phyloP scores from a whole-genome alignment of 2,329 filamentous ascomycete genomes.

The Diaporthe citrichinensis region DNA sequence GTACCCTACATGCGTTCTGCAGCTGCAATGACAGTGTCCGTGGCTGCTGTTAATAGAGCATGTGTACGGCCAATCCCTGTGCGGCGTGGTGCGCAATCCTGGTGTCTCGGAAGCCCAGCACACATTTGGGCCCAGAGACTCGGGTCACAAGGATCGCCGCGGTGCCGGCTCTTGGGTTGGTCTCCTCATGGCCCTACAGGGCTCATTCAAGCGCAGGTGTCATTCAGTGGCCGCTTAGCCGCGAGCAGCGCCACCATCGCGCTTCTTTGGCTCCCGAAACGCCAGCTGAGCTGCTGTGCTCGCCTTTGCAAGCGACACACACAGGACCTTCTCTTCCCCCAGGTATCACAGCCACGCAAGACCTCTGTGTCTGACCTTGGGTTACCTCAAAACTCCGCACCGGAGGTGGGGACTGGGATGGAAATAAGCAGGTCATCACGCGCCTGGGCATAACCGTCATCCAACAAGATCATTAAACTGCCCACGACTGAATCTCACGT shows the following conservation, averaged over 20 bases:
- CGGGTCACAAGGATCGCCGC: slow-evolving; percentile 29
- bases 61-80: slow-evolving; percentile 11
- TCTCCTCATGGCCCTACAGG: slow-evolving; percentile 30
- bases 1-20: background rate
- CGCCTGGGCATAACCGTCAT: slow-evolving; percentile 35
- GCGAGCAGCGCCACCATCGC: slow-evolving; percentile 39
- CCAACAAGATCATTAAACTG: slow-evolving; percentile 28
- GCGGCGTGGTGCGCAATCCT: background rate
- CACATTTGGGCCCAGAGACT: slow-evolving; percentile 27
- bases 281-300: slow-evolving; percentile 20
- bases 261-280: slow-evolving; percentile 35
- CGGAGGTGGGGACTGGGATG: slow-evolving; percentile 1
- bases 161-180: slow-evolving; percentile 33
- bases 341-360: slow-evolving; percentile 36
- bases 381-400: slow-evolving; percentile 37
- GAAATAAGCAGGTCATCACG: slow-evolving; percentile 29
- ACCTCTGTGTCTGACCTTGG: slow-evolving; percentile 6
- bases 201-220: slow-evolving; percentile 31
- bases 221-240: slow-evolving; percentile 37
- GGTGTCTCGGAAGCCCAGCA: slow-evolving; percentile 10
- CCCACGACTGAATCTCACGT: slow-evolving; percentile 38
- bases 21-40: background rate
- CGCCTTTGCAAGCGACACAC: background rate
- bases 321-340: slow-evolving; percentile 7
- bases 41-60: slow-evolving; percentile 26